These are phyloP conservation scores for Celoporthe dispersa DNA, from an alignment of 2,329 filamentous ascomycete genomes.

Conservation along the genomic window DNA sequence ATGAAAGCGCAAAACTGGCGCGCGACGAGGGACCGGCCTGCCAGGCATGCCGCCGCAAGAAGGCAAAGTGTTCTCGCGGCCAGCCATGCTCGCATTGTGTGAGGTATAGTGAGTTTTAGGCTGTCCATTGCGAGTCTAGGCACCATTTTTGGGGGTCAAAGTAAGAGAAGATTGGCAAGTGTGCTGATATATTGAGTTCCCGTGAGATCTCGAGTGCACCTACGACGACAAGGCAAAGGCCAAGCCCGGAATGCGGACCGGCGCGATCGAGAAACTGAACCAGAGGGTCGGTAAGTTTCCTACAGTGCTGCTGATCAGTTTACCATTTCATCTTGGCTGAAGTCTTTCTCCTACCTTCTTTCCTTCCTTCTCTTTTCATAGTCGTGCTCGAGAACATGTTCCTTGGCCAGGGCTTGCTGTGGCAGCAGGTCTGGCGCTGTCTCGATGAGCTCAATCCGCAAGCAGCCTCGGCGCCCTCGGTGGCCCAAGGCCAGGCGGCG, in stretches of 20 bases:
- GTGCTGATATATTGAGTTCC: no score
- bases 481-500: not conserved
- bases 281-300: slow-evolving; percentile 35
- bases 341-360: no score
- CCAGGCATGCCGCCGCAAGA: slow-evolving; percentile 49
- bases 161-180: no score
- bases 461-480: slow-evolving; percentile 12
- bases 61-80: slow-evolving; percentile 48
- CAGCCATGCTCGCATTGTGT: slow-evolving; percentile 49
- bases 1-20: not conserved
- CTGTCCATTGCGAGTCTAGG: not conserved
- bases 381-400: slow-evolving; percentile 44
- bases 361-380: not conserved
- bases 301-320: slow-evolving; percentile 27
- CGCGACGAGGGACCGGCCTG: slow-evolving; percentile 33
- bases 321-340: slow-evolving; percentile 8
- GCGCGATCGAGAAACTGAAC: slow-evolving; percentile 41
- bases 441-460: not conserved
- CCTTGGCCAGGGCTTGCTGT: slow-evolving; percentile 42
- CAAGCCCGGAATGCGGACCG: slow-evolving; percentile 41
- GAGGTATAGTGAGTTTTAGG: slow-evolving; percentile 36
- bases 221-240: slow-evolving; percentile 41
- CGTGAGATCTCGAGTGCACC: slow-evolving; percentile 37
- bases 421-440: slow-evolving; percentile 39
- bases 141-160: no score